A percentile compares a stretch with the other conserved stretches of the same genome.
Conservation (phyloP, 176 grass and related monocot species). For the Hyparrhenia diplandra region DNA sequence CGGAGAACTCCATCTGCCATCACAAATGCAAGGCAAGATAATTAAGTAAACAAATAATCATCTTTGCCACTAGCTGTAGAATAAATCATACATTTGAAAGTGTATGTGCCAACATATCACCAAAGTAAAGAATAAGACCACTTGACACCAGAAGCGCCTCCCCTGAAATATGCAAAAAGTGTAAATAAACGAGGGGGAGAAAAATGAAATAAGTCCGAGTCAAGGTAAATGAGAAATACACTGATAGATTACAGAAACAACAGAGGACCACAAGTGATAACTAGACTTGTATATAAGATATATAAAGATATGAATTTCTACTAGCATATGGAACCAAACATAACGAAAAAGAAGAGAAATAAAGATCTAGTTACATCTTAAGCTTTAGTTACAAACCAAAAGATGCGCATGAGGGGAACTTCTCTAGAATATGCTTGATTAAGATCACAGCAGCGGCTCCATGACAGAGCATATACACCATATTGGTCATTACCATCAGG, state of each 20-base stretch:
- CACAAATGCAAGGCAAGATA: background rate
- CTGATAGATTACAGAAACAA: conserved; percentile 5
- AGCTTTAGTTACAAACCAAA: conserved; percentile 80
- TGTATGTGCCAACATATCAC: conserved; percentile 67
- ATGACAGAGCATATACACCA: conserved; percentile 56
- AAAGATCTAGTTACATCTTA: conserved; percentile 42
- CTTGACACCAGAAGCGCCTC: conserved; percentile 77
- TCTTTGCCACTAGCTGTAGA: background rate
- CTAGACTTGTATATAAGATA: background rate
- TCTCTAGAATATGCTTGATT: conserved; percentile 75
- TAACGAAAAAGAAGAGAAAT: conserved; percentile 10
- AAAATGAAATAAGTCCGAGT: background rate
- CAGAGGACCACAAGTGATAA: conserved; percentile 1
- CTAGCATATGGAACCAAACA: conserved; percentile 5
- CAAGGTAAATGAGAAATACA: background rate
- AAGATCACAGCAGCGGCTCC: conserved; percentile 65
- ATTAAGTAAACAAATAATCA: background rate
- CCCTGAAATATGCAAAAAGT: conserved; percentile 53
- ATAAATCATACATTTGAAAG: conserved; percentile 63
- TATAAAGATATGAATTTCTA: background rate
- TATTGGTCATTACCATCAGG: conserved; percentile 27
- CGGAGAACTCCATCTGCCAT: conserved; percentile 39
- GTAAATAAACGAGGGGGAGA: conserved; percentile 5
- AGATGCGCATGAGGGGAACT: conserved; percentile 92
- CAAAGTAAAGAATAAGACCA: conserved; percentile 84